Conservation (phyloP, 257 asterid genomes). For the Pogostemon cablin region DNA sequence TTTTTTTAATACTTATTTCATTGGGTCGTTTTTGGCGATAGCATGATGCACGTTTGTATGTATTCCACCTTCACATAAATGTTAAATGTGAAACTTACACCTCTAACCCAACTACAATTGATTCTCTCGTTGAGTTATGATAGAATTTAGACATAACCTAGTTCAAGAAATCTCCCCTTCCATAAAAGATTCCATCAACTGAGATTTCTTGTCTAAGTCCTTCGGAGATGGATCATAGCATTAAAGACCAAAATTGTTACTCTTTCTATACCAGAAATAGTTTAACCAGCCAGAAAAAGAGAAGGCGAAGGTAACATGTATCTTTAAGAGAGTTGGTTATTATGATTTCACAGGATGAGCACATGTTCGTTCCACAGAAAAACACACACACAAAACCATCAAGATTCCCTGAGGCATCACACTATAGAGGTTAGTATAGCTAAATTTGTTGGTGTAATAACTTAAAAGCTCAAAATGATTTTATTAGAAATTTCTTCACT, state of each 20-base stretch:
- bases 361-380: not conserved
- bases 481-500: not conserved
- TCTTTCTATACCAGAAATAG: not conserved
- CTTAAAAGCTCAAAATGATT: not conserved
- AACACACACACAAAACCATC: not conserved
- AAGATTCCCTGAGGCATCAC: not conserved
- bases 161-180: not conserved
- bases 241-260: not conserved
- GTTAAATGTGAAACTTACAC: not conserved
- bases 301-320: not conserved
- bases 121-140: conserved; percentile 2
- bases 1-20: not conserved
- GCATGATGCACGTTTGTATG: not conserved
- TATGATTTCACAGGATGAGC: conserved; percentile 12
- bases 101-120: not conserved
- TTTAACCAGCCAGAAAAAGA: not conserved
- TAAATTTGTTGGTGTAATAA: not conserved
- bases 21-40: not conserved
- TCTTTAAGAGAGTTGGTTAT: not conserved
- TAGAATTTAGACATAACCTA: not conserved
- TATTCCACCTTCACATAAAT: not conserved
- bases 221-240: not conserved
- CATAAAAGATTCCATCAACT: not conserved
- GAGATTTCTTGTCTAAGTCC: not conserved
- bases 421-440: not conserved